phyloP scores from a whole-genome alignment of 225 moss, liverwort and hornwort species.

The Antitrichia curtipendula region DNA sequence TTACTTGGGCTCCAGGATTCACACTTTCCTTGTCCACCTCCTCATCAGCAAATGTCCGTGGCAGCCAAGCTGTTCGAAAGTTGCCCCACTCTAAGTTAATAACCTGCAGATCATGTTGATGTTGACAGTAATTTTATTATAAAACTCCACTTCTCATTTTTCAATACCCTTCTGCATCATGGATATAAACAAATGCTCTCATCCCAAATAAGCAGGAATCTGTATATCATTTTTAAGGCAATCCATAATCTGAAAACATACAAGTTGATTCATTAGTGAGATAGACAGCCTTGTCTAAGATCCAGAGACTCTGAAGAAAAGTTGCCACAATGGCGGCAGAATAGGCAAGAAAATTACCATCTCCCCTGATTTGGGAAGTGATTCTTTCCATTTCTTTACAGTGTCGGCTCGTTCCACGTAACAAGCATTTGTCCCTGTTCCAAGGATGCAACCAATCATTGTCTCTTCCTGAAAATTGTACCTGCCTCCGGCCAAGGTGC shows the following conservation, averaged over 20 bases:
- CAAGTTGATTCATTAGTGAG: not conserved
- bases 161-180: not conserved
- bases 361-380: slow-evolving; percentile 57
- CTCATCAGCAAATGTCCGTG: slow-evolving; percentile 56
- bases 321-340: not conserved
- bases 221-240: not conserved
- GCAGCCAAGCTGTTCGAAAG: slow-evolving; percentile 43
- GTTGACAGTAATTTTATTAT: not conserved
- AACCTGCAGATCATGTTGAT: slow-evolving; percentile 12
- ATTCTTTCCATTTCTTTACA: slow-evolving; percentile 68
- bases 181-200: not conserved
- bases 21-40: slow-evolving; percentile 58
- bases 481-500: slow-evolving; percentile 82
- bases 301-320: not conserved
- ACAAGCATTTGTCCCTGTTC: slow-evolving; percentile 96
- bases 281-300: not conserved
- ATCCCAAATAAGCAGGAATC: not conserved
- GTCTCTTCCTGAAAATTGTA: slow-evolving; percentile 84
- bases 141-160: not conserved
- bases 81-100: slow-evolving; percentile 75
- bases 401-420: slow-evolving; percentile 92
- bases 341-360: slow-evolving; percentile 36
- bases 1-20: slow-evolving; percentile 51
- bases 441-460: slow-evolving; percentile 80
- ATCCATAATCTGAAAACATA: not conserved